These are phyloP conservation scores for Calonectria crousiana DNA, from an alignment of 2,329 filamentous ascomycete genomes.

Conservation along the genomic window DNA sequence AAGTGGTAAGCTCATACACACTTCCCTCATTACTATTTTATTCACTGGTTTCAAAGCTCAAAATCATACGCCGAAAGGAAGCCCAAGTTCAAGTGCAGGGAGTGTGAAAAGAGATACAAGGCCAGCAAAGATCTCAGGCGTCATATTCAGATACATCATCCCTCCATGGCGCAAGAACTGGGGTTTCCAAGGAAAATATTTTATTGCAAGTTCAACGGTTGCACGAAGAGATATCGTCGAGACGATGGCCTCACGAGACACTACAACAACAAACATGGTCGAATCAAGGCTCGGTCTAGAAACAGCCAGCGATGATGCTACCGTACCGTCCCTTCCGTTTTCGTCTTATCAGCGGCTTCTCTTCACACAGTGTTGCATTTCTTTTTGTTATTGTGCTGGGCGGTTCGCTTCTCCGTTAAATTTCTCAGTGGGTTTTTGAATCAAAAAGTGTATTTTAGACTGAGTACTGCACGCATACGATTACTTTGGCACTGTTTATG, in stretches of 20 bases:
- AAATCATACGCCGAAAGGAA: not conserved
- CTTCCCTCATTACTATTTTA: not conserved
- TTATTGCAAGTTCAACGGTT: not conserved
- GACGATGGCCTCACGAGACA: not conserved
- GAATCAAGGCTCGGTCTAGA: not conserved
- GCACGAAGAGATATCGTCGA: not conserved
- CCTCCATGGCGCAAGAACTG: not conserved
- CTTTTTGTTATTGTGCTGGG: not conserved
- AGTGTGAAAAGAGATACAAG: not conserved
- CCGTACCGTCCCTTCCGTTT: not conserved
- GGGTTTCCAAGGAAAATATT: not conserved
- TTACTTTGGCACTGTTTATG: not conserved
- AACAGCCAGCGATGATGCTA: not conserved
- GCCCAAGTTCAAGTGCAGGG: not conserved
- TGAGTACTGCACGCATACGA: not conserved
- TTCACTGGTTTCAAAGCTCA: not conserved
- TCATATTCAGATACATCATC: not conserved
- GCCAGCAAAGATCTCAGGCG: not conserved
- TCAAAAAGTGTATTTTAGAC: not conserved
- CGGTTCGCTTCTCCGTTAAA: not conserved
- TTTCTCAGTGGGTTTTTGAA: not conserved
- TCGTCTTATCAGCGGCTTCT: not conserved
- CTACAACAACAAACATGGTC: not conserved
- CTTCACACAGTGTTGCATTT: not conserved
- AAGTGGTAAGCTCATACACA: not conserved